Evolutionary conservation across 805 yeast species (phyloP).

Genomic region (Cyberlindnera maritima): DNA sequence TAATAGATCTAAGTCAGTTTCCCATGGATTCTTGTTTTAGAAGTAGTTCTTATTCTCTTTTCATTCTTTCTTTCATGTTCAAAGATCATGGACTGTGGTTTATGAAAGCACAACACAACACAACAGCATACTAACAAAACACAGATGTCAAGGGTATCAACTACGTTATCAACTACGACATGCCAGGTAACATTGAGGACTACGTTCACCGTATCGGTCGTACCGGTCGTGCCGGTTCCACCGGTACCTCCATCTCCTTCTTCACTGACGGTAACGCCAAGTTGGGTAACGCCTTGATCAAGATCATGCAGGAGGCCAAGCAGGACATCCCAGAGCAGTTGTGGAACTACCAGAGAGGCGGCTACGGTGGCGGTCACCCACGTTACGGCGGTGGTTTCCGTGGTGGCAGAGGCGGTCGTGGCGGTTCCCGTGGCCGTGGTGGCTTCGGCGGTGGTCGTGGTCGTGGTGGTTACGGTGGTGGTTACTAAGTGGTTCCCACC

Average conservation of each 20-base stretch:
- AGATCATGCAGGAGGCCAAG: conserved; percentile 92
- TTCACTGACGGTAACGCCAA: conserved; percentile 86
- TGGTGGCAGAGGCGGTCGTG: conserved; percentile 21
- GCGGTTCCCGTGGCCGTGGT: conserved; percentile 14
- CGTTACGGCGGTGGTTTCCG: conserved; percentile 40
- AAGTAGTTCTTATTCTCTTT: background rate
- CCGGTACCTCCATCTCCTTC: conserved; percentile 93
- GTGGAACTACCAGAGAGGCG: conserved; percentile 70
- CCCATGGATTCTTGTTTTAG: background rate
- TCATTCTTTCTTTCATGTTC: no score
- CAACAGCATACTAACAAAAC: conserved; percentile 30
- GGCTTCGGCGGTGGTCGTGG: conserved; percentile 11
- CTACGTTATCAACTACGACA: conserved; percentile 89
- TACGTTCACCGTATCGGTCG: conserved; percentile 97
- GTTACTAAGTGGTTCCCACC: conserved; percentile 1
- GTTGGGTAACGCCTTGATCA: conserved; percentile 86
- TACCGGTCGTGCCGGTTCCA: conserved; percentile 96
- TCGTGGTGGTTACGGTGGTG: conserved; percentile 12
- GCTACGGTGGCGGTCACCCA: conserved; percentile 60
- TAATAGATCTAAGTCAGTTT: conserved; percentile 1
- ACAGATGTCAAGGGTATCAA: conserved; percentile 96
- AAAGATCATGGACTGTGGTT: conserved; percentile 2
- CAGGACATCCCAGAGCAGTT: conserved; percentile 84
- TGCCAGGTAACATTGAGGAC: conserved; percentile 98
- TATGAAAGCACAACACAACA: background rate